Conservation (phyloP, 2,329 filamentous ascomycete genomes). For the Cadophora sp. region DNA sequence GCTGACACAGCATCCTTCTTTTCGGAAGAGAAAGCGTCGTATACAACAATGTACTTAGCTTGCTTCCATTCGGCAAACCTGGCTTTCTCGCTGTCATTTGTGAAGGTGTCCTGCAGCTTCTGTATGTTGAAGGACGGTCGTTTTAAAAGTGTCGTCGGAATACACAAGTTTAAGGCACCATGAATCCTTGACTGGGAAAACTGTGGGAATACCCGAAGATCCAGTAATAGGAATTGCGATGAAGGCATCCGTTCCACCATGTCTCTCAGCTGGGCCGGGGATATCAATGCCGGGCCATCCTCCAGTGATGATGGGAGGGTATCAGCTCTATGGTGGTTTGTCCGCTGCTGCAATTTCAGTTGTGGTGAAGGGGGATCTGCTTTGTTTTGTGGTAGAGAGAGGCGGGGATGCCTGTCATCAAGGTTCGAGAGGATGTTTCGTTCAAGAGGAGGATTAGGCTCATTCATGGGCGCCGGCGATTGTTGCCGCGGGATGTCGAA, state of each 20-base stretch:
- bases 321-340: constrained; percentile 50
- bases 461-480: constrained; percentile 52
- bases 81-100: constrained; percentile 69
- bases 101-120: constrained; percentile 88
- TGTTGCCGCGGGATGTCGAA: constrained; percentile 53
- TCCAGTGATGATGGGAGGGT: constrained; percentile 61
- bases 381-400: constrained; percentile 60
- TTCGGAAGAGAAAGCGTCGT: constrained; percentile 79
- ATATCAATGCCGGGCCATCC: constrained; percentile 57
- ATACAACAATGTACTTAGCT: constrained; percentile 81
- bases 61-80: constrained; percentile 80
- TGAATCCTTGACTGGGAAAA: constrained; percentile 77
- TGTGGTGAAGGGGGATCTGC: constrained; percentile 49
- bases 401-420: constrained; percentile 59
- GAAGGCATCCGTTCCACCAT: constrained; percentile 54
- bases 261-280: constrained; percentile 59
- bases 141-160: constrained; percentile 92
- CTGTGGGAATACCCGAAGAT: constrained; percentile 86
- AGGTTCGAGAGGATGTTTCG: constrained; percentile 42
- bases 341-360: constrained; percentile 35
- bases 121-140: constrained; percentile 87
- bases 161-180: constrained; percentile 89
- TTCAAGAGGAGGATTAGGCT: constrained; percentile 35
- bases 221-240: constrained; percentile 68
- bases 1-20: constrained; percentile 82